phyloP scores from a whole-genome alignment of 495 filamentous ascomycete species.

The Bombardia bombarda region DNA sequence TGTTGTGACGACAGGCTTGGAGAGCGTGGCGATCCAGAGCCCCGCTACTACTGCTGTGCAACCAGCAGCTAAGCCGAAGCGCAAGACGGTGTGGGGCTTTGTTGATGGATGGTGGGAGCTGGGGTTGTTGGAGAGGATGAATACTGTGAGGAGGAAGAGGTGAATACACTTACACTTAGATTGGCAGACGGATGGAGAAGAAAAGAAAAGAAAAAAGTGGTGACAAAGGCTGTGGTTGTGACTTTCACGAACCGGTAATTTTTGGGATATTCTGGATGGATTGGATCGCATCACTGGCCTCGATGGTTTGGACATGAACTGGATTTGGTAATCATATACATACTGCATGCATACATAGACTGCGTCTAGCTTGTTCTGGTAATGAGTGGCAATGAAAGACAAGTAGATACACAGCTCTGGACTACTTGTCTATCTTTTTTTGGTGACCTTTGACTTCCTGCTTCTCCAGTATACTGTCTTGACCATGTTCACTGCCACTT shows the following conservation, averaged over 20 bases:
- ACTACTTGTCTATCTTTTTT: too few species aligned
- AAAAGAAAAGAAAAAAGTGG: background rate
- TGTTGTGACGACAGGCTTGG: conserved; percentile 2
- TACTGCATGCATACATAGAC: too few species aligned
- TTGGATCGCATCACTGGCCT: background rate
- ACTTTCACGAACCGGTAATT: background rate
- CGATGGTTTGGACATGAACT: background rate
- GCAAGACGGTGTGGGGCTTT: conserved; percentile 31
- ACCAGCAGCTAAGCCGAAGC: conserved; percentile 15
- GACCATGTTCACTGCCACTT: too few species aligned
- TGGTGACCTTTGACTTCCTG: too few species aligned
- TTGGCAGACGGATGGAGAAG: background rate
- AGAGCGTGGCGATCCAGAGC: conserved; percentile 5
- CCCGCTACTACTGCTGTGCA: background rate
- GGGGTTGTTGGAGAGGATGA: conserved; percentile 31
- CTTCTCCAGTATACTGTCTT: too few species aligned
- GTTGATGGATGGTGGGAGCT: conserved; percentile 44
- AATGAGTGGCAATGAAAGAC: too few species aligned
- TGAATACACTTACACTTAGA: too few species aligned
- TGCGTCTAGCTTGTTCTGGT: background rate
- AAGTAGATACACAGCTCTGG: too few species aligned
- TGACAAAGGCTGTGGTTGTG: background rate
- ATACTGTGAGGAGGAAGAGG: conserved; percentile 19
- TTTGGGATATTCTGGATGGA: background rate
- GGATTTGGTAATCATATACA: too few species aligned